Evolutionary conservation across 352 stramenopile genomes (phyloP).

Genomic region (Albugo candida): DNA sequence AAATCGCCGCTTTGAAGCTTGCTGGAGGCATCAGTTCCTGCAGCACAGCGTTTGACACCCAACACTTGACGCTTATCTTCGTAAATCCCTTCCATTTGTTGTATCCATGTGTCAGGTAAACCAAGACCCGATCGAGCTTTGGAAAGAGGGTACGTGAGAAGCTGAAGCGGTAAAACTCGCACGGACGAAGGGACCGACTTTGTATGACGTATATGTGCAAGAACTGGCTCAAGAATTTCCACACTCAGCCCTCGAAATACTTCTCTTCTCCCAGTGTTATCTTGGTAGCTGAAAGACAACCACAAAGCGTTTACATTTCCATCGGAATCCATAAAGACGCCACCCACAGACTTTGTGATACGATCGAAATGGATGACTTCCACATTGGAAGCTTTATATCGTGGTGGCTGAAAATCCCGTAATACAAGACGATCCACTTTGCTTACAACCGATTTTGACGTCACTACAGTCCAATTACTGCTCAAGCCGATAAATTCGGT

Average conservation of each 20-base stretch:
- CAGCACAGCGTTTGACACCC: slow-evolving; percentile 55
- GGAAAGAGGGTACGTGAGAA: slow-evolving; percentile 71
- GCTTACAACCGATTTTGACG: slow-evolving; percentile 69
- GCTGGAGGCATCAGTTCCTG: slow-evolving; percentile 34
- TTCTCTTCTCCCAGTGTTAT: slow-evolving; percentile 52
- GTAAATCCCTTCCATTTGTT: slow-evolving; percentile 54
- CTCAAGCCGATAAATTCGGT: slow-evolving; percentile 69
- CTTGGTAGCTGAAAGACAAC: slow-evolving; percentile 78
- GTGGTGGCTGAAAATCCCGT: slow-evolving; percentile 66
- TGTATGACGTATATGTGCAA: slow-evolving; percentile 24
- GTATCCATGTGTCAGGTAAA: slow-evolving; percentile 68
- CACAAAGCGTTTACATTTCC: slow-evolving; percentile 60
- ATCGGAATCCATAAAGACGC: slow-evolving; percentile 62
- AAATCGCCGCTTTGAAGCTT: slow-evolving; percentile 70
- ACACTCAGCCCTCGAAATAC: slow-evolving; percentile 62
- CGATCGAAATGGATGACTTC: slow-evolving; percentile 79
- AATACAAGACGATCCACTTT: slow-evolving; percentile 69
- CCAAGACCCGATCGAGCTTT: slow-evolving; percentile 67
- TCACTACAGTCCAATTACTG: slow-evolving; percentile 74
- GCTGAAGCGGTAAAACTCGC: slow-evolving; percentile 43
- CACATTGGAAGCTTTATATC: slow-evolving; percentile 69
- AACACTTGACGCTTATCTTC: slow-evolving; percentile 79
- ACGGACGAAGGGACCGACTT: slow-evolving; percentile 25
- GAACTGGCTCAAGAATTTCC: slow-evolving; percentile 41
- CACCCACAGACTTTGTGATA: slow-evolving; percentile 71